Base-by-base conservation (phyloP, 441 rosid genomes). In the Pelargonium myrrhifolium region DNA sequence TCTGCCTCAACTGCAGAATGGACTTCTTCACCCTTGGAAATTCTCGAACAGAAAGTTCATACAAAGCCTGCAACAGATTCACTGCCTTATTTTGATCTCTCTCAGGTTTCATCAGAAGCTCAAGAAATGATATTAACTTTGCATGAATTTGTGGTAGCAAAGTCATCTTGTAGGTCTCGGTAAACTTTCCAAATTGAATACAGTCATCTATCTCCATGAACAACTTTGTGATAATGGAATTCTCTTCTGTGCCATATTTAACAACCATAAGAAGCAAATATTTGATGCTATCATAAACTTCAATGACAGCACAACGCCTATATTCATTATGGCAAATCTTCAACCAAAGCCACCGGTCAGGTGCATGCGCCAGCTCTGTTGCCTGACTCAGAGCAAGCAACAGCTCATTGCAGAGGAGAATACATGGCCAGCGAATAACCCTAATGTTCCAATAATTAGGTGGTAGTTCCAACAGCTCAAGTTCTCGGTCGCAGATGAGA, bases 371-470 rank as follows among this genome's bases (percentile, higher is more conserved):
- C 24, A 72, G 18, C 22, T 72, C 66, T 42, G 20, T 43, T 18
- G 71, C 66, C 67, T 67, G 62, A 39, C 71, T 53, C 40, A 72
- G 53, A n/a, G 75, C 75, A 11, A 61, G 62, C 35, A 66, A 43
- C 62, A 72, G 55, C 49, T 67, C 70, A 51, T 72, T 66, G 40
- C 71, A 39, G 26, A 72, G 71, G 26, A 72, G 75, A 28, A 66
- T 55, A 67, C 75, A 72, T 12, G 75, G 75, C 75, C 75, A 72
- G 12, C 62, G 61, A 40, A 67, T 51, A 26, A 72, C 75, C 47
- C 75, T 39, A 12, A 62, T 58, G 37, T 62, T 12, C 67, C 67
- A 72, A 67, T 20, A 39, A 56, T 72, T 67, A 14, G 62, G 71
- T 0, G 75, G 67, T 11, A 72, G 60, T 66, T 49, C 62, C 64